Base-by-base conservation (phyloP, 768 basidiomycete species). In the Boletus edulis region DNA sequence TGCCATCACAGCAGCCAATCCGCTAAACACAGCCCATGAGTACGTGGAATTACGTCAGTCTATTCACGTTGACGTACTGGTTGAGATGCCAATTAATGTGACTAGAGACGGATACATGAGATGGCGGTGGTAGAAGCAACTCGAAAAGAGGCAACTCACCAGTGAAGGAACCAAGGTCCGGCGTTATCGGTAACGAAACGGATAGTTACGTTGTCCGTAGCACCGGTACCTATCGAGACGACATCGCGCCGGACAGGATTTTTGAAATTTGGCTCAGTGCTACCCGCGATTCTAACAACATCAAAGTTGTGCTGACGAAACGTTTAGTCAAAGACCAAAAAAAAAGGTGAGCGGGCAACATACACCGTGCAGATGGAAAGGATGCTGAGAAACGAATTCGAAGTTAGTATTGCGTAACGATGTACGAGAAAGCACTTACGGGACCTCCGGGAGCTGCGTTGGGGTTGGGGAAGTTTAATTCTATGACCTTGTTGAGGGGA, bases 131-230 rank as follows among this genome's bases (percentile, higher is more conserved):
- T 37, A 13, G 35, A 5, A 37, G 13, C 3, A 17, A 12, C 7
- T 37, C 15, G 38, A 7, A n/a, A n/a, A 18, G 38, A 17, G 6
- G 38, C 40, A 12, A 45, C 51, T 27, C 24, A 44, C 51, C 51
- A 52, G 27, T 52, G 51, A 20, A 52, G 42, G 43, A 52, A 24
- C 58, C 83, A 85, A 13, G 81, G 79, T 9, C 86, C 86, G 1
- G 85, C 74, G 64, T 87, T 87, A 57, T 87, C 80, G 0, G 84
- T 85, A 15, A 69, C 63, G 67, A 84, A 87, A 46, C 84, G 78
- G 49, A 89, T 73, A 5, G 78, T 78, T 18, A 81, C 80, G 62
- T 78, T 68, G 71, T 80, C 67, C 4, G 48, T 57, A 65, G 77
- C 49, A 3, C 35, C 41, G 2, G n/a, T 46, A 22, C 68, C 68